Evolutionary conservation across 495 filamentous ascomycete species (phyloP), one percentile per base, ranked within the genome.

Genomic region (Mycothermus thermophilus): DNA sequence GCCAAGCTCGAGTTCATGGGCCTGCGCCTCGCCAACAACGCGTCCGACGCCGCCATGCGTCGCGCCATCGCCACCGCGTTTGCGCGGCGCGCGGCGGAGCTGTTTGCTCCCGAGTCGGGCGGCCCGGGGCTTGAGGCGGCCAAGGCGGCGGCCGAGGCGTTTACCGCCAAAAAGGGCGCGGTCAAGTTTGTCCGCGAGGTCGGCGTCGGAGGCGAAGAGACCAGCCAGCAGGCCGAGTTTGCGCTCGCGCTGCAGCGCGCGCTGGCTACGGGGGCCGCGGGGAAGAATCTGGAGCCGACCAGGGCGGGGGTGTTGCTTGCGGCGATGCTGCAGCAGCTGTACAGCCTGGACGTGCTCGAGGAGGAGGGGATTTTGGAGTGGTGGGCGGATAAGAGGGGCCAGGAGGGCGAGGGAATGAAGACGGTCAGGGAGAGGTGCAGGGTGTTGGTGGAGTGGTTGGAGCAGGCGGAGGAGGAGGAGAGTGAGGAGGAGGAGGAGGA

Each of bases 1-100:
- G 84, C 90, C 7, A 79, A 82, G 45, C 66, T 96, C 8, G 90
- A 99, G 52, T 77, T 99, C 27, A 90, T 80, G 60, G 79, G 81
- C 45, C 69, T 94, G 23, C 75, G 87, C 5, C 81, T 99, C 60
- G 79, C 75, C 15, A 80, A 78, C 41, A 85, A 99, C 50, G 92
- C 90, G 5, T 82, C 79, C 2, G 87, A 93, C 43, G 67, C 77
- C 46, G 77, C 86, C 54, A 80, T 95, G 40, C 82, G 88, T 16
- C 80, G 79, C 3, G 83, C 90, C 3, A 74, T 95, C 18, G 83
- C 79, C 5, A 72, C 76, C 14, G 83, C 85, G 0, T 87, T 96
- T 51, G 79, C 83, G 52, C 80, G 79, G 43, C 79, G 80, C 26
- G 77, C 90, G 23, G 64, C 75, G 2, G 76, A 84, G 45, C 65